Base-by-base conservation (phyloP, 2,329 filamentous ascomycete genomes). In the Talaromyces sp. region DNA sequence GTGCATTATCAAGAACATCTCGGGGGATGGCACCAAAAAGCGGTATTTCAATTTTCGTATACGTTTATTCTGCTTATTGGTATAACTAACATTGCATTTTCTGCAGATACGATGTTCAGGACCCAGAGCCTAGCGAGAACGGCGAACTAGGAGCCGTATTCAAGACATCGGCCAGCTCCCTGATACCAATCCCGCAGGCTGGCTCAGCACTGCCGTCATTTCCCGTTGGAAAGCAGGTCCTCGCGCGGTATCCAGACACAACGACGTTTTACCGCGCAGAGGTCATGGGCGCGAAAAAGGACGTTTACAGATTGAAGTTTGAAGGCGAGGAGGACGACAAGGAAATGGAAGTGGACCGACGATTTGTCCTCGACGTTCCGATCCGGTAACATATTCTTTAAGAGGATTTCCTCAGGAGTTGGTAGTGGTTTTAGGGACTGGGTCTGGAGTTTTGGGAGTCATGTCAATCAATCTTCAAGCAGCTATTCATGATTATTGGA, bases 181-280 rank as follows among this genome's bases (percentile, higher is more conserved):
- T 95, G 81, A 92, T 93, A 52, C 84, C 87, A 2, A 92, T 95
- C 60, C 88, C 90, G 2, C 81, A 84, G 65, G 78, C 74, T 63
- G 85, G 75, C 2, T 78, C 88, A 17, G 76, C 82, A 4, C 81
- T 89, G 46, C 83, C 89, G 61, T 84, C 89, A 38, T 86, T 84
- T 65, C 68, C 80, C 8, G 76, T 84, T 43, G 88, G 89, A 51
- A 90, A 88, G 70, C 84, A 86, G 52, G 90, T 93, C 9, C 79
- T 93, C 60, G 90, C 90, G 0, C 78, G 91, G 61, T 95, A 95
- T 69, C 90, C 90, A 0, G 87, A 91, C 67, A 93, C 90, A 0
- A 93, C 90, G 1, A 93, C 89, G 0, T 93, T 95, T 68, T 95
- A 95, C 73, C 87, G 89, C 71, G 90, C 90, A 1, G 89, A 92